Conservation (phyloP, 495 filamentous ascomycete species). For the Pseudoneurospora amorphoporcata region DNA sequence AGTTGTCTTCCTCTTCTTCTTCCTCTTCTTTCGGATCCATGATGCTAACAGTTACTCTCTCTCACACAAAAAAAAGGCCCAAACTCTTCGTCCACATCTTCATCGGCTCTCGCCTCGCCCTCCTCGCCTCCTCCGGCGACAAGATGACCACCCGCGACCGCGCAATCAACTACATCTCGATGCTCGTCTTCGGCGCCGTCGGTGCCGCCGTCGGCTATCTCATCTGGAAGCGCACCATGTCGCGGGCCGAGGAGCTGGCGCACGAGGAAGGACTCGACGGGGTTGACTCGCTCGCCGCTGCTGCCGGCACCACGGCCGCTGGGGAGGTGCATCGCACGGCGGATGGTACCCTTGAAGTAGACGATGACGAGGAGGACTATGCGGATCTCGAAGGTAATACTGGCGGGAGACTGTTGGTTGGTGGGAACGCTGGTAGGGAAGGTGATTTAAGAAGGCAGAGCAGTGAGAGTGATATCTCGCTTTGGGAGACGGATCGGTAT, state of each 20-base stretch:
- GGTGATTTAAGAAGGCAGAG: background rate
- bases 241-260: constrained; percentile 74
- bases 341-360: constrained; percentile 13
- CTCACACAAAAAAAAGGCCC: constrained; percentile 33
- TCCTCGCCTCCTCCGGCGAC: constrained; percentile 53
- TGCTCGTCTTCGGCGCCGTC: constrained; percentile 54
- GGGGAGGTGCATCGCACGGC: constrained; percentile 3
- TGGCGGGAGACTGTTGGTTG: background rate
- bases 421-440: background rate
- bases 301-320: constrained; percentile 3
- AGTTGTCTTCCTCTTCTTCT: background rate
- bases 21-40: background rate
- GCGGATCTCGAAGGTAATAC: background rate
- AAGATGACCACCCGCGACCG: constrained; percentile 57
- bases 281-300: constrained; percentile 7
- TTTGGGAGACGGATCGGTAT: constrained; percentile 39
- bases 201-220: constrained; percentile 70
- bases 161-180: constrained; percentile 71
- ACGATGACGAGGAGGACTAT: constrained; percentile 15
- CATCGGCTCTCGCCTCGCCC: constrained; percentile 65
- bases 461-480: constrained; percentile 48
- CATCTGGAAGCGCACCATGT: constrained; percentile 80
- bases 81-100: constrained; percentile 91
- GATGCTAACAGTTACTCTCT: background rate
- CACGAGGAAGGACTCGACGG: constrained; percentile 56